phyloP scores from a whole-genome alignment of 805 yeast species.

The Maudiozyma pseudohumilis region DNA sequence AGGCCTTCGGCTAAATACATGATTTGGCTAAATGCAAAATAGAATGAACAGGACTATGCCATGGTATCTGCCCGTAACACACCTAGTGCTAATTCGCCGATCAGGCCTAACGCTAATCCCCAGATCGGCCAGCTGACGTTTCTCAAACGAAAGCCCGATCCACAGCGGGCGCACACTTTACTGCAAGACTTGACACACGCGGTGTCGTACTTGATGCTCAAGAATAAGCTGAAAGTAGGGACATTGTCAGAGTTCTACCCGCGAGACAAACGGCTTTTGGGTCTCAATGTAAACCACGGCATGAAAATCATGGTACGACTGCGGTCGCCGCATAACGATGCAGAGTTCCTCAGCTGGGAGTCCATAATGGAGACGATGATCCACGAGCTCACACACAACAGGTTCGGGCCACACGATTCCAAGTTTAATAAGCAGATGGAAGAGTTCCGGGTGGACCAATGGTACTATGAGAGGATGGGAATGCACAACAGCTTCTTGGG shows the following conservation, averaged over 20 bases:
- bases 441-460: conserved; percentile 43
- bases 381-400: conserved; percentile 81
- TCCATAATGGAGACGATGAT: conserved; percentile 72
- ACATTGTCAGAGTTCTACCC: conserved; percentile 77
- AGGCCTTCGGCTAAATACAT: too few species aligned
- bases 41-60: too few species aligned
- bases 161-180: conserved; percentile 5
- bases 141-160: conserved; percentile 5
- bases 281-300: conserved; percentile 77
- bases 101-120: conserved; percentile 7
- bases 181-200: conserved; percentile 45
- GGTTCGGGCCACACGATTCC: conserved; percentile 70
- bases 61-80: too few species aligned
- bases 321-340: conserved; percentile 45
- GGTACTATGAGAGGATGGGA: conserved; percentile 26
- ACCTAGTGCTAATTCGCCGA: not conserved
- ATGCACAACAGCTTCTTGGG: conserved; percentile 26
- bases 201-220: conserved; percentile 73
- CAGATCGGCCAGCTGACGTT: conserved; percentile 5
- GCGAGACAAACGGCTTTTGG: conserved; percentile 50
- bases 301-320: conserved; percentile 61
- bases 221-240: conserved; percentile 54
- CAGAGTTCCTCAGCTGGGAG: conserved; percentile 49
- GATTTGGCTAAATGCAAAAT: too few species aligned
- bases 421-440: conserved; percentile 59